These are phyloP conservation scores for Casuarina equisetifolia DNA, from an alignment of 306 rosid genomes.

Conservation along the genomic window DNA sequence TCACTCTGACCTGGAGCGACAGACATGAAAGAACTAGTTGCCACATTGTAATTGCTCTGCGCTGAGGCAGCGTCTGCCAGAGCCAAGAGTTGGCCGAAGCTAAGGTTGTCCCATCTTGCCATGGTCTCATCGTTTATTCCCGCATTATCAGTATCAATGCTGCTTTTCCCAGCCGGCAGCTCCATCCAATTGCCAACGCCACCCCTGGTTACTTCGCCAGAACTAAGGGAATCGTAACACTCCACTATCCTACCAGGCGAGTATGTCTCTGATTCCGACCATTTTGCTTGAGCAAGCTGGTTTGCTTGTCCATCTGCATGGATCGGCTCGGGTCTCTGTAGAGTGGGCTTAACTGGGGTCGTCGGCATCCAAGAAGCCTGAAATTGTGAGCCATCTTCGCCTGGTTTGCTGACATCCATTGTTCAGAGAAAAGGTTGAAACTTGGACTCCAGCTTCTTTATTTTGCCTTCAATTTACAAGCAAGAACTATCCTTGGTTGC, in stretches of 20 bases:
- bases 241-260: not conserved
- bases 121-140: not conserved
- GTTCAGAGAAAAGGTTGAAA: not conserved
- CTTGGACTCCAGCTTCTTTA: not conserved
- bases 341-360: constrained; percentile 23
- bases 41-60: not conserved
- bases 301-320: not conserved
- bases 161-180: not conserved
- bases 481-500: not conserved
- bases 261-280: constrained; percentile 12
- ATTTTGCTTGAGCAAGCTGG: not conserved
- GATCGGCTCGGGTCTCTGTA: not conserved
- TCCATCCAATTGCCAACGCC: not conserved
- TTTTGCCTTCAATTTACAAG: not conserved
- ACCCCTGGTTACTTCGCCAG: not conserved
- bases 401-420: constrained; percentile 26
- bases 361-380: constrained; percentile 26
- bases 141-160: not conserved
- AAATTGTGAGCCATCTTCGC: not conserved
- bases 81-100: not conserved
- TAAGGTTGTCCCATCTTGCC: not conserved
- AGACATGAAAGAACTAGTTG: not conserved
- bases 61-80: constrained; percentile 5
- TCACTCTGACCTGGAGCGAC: not conserved
- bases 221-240: constrained; percentile 4